Conservation (phyloP, 2,329 filamentous ascomycete species). For the Trichoderma gracile region DNA sequence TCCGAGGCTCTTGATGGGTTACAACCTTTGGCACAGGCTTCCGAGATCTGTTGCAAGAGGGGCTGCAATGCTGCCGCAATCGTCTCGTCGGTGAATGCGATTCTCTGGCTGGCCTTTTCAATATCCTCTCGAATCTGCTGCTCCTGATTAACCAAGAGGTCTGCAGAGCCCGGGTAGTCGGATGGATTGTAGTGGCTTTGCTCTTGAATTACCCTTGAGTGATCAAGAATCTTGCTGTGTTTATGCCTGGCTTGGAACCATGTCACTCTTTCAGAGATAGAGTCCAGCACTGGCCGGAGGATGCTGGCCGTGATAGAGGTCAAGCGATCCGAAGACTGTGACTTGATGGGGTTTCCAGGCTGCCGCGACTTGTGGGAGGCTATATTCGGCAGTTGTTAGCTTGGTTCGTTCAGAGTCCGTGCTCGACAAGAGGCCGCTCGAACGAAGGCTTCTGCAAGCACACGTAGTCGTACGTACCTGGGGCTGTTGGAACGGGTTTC, state of each 20-base stretch:
- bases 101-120: constrained; percentile 16
- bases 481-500: neutral
- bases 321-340: neutral
- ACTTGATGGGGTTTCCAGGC: neutral
- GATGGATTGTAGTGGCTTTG: constrained; percentile 26
- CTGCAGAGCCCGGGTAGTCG: constrained; percentile 32
- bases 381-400: neutral
- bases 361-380: neutral
- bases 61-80: neutral
- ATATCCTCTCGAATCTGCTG: constrained; percentile 25
- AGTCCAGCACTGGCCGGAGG: constrained; percentile 28
- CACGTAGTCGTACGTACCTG: neutral
- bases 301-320: neutral
- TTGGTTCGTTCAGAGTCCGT: neutral
- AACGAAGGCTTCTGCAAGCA: neutral
- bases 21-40: neutral
- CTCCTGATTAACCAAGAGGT: constrained; percentile 29
- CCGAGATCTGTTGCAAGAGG: constrained; percentile 5
- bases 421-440: neutral
- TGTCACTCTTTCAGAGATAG: constrained; percentile 31
- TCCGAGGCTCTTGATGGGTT: neutral
- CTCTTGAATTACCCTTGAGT: constrained; percentile 26
- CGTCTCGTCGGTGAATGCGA: constrained; percentile 22
- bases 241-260: constrained; percentile 29
- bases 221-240: constrained; percentile 29